Base-by-base conservation (phyloP, 257 asterid genomes). In the Osmanthus fragrans region DNA sequence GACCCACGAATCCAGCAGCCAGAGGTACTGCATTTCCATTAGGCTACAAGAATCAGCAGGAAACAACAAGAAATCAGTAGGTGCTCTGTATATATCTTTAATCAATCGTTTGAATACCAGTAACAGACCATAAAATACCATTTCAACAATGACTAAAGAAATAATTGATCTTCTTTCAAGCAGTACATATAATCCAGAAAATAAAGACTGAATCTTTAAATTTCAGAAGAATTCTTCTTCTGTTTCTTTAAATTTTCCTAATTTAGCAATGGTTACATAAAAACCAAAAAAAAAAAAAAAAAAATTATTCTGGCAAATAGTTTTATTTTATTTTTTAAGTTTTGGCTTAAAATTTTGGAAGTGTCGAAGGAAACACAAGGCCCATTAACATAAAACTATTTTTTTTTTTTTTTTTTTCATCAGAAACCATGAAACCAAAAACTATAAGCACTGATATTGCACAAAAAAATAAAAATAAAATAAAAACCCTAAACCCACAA, bases 1-100 rank as follows among this genome's bases (percentile, higher is more conserved):
- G 99, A 15, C 99, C 99, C 74, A 95, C 98, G 77, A 95, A 93
- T 23, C 99, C 99, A 81, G 98, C 89, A 78, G 99, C 99, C 92
- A 93, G 78, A 63, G 93, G 90, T 79, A 89, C 11, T 71, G 98
- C 97, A 66, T 56, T 93, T 71, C 99, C 98, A 89, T 85, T 85
- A 80, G 92, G 91, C 98, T 72, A 79, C 34, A 81, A 78, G 21
- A 80, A 72, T 72, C 70, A 80, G 19, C 82, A 39, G 5, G 21
- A 54, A 45, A 75, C n/a, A 32, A 47, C 33, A 27, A 51, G 19
- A 79, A 76, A 76, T 69, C 70, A 79, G 42, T 37, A 13, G 36
- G 37, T 4, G 27, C 12, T 39, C 3, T 4, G 47, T 12, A 49
- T 49, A 15, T 12, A 15, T 21, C 65, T 42, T 64, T 29, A 36